phyloP scores from a whole-genome alignment of 768 basidiomycete species.

The Tubosaeta sp. region DNA sequence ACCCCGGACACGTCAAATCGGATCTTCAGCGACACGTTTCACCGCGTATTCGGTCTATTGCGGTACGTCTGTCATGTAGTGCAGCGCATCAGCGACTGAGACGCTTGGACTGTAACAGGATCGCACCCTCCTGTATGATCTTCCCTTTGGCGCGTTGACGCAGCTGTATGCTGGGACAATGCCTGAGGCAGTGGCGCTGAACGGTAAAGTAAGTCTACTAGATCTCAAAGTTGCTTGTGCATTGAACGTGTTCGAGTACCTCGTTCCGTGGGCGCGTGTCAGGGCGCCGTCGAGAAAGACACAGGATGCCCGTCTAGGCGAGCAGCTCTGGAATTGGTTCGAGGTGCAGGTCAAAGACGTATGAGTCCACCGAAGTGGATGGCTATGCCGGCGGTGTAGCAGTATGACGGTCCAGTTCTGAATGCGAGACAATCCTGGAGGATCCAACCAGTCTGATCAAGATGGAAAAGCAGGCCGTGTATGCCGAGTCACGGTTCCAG shows the following conservation, averaged over 20 bases:
- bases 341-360: constrained; percentile 39
- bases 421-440: too few species aligned
- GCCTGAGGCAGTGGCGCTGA: constrained; percentile 33
- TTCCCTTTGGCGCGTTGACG: constrained; percentile 37
- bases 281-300: constrained; percentile 17
- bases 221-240: not conserved
- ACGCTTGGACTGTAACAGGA: constrained; percentile 10
- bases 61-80: constrained; percentile 8
- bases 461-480: too few species aligned
- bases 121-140: constrained; percentile 24
- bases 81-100: too few species aligned
- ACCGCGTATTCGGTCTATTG: not conserved
- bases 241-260: constrained; percentile 31
- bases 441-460: too few species aligned
- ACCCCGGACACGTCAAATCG: constrained; percentile 41
- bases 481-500: too few species aligned
- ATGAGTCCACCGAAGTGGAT: not conserved
- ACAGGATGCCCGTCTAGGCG: constrained; percentile 31
- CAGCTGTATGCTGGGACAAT: constrained; percentile 43
- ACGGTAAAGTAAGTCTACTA: constrained; percentile 37
- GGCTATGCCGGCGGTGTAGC: not conserved
- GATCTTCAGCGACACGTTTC: constrained; percentile 27
- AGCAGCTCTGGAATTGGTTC: constrained; percentile 43
- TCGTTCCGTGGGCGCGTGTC: constrained; percentile 43
- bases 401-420: too few species aligned